Conservation (phyloP, 2,329 filamentous ascomycete genomes). For the Clarireedia homoeocarpa region DNA sequence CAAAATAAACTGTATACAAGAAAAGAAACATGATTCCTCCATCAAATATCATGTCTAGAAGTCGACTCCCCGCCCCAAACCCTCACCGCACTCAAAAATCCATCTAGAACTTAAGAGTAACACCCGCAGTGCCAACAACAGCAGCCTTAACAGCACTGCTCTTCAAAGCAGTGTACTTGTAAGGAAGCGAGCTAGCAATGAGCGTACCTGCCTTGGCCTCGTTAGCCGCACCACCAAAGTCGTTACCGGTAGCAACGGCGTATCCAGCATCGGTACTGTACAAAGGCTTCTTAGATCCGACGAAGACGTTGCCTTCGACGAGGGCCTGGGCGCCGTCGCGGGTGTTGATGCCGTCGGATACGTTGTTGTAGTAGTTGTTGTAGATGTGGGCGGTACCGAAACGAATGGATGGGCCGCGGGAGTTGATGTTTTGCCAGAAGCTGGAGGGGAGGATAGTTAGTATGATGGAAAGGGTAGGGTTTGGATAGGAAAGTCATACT, state of each 20-base stretch:
- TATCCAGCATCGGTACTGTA: conserved; percentile 30
- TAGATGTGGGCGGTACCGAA: conserved; percentile 3
- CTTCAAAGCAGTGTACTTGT: conserved; percentile 45
- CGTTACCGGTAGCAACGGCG: conserved; percentile 36
- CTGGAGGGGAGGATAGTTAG: background rate
- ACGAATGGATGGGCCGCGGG: conserved; percentile 1
- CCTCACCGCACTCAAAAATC: background rate
- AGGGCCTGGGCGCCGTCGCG: conserved; percentile 49
- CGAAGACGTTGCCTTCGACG: conserved; percentile 45
- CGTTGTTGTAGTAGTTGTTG: conserved; percentile 3
- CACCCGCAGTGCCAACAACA: conserved; percentile 29
- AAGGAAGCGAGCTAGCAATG: conserved; percentile 33
- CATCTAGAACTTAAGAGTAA: conserved; percentile 28
- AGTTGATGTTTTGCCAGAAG: conserved; percentile 6
- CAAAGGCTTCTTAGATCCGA: conserved; percentile 33
- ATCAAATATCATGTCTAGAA: too few relatives aligned
- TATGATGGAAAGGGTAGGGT: background rate
- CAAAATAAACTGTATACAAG: too few relatives aligned
- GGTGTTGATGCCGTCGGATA: conserved; percentile 40
- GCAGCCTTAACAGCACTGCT: conserved; percentile 37
- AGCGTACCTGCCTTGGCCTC: conserved; percentile 43
- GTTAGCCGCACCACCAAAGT: conserved; percentile 40
- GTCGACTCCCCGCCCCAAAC: background rate
- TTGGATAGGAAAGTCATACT: background rate
- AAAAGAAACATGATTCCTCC: too few relatives aligned